phyloP scores from a whole-genome alignment of 73 alveolate species.

The Paramecium sexaurelia region DNA sequence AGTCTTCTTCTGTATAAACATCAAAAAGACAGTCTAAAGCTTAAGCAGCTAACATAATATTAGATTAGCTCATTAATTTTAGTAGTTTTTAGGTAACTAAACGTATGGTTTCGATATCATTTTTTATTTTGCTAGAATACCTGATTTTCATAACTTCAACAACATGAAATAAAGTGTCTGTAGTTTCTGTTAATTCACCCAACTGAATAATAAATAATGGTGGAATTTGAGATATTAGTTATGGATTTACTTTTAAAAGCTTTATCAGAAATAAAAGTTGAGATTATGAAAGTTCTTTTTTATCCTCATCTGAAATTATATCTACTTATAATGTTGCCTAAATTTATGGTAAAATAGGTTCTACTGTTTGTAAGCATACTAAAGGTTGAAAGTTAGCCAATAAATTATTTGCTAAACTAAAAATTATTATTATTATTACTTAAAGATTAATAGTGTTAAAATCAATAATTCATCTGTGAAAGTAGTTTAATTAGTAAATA shows the following conservation, averaged over 20 bases:
- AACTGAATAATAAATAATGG: background rate
- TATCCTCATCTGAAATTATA: background rate
- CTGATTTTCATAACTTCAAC: slow-evolving; percentile 32
- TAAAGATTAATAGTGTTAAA: background rate
- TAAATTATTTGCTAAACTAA: background rate
- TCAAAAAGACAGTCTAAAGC: slow-evolving; percentile 54
- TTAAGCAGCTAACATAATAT: slow-evolving; percentile 41
- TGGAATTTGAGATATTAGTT: background rate
- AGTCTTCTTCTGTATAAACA: slow-evolving; percentile 54
- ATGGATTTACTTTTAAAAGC: background rate
- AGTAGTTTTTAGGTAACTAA: background rate
- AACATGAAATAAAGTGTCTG: background rate
- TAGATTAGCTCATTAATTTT: background rate
- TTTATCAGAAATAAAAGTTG: background rate
- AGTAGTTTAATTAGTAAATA: slow-evolving; percentile 21
- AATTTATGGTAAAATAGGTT: background rate
- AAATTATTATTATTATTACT: background rate
- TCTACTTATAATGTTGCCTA: background rate
- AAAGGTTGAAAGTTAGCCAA: background rate
- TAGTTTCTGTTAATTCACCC: background rate
- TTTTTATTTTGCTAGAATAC: background rate
- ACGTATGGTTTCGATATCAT: background rate
- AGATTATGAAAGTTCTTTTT: background rate
- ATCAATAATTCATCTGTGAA: slow-evolving; percentile 20
- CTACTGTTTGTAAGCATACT: background rate